These are phyloP conservation scores for Przewalskia tangutica DNA, from an alignment of 257 asterid species.

Conservation along the genomic window DNA sequence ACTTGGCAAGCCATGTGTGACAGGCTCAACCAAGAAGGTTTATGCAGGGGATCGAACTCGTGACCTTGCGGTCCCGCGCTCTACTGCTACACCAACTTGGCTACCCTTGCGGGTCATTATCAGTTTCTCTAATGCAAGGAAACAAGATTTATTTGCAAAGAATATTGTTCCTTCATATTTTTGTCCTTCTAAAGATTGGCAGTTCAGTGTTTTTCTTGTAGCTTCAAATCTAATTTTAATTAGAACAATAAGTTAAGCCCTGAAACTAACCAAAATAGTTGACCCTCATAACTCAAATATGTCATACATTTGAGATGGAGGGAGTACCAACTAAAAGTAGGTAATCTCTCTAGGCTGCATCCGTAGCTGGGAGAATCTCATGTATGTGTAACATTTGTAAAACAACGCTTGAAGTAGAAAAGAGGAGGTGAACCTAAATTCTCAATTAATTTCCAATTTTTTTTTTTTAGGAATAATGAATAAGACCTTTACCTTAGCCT, in stretches of 20 bases:
- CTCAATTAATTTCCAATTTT: background rate
- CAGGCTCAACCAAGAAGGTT: too few relatives aligned
- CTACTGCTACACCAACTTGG: too few relatives aligned
- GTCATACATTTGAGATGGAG: background rate
- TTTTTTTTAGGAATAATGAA: background rate
- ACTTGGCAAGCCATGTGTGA: too few relatives aligned
- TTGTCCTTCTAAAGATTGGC: background rate
- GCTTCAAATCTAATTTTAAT: background rate
- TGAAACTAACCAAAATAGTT: background rate
- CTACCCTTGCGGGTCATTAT: too few relatives aligned
- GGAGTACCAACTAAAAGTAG: background rate
- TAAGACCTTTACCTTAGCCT: constrained; percentile 46
- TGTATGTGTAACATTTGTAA: background rate
- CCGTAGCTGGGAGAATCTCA: background rate
- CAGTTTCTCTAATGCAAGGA: background rate
- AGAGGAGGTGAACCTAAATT: background rate
- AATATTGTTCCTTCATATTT: background rate
- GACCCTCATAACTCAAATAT: background rate
- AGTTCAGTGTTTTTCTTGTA: background rate
- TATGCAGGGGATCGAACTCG: too few relatives aligned
- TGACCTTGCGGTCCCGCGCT: too few relatives aligned
- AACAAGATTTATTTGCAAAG: too few relatives aligned
- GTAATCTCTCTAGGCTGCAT: background rate
- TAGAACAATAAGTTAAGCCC: background rate
- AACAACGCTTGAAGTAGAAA: background rate